Evolutionary conservation across 2,329 filamentous ascomycete species (phyloP).

Genomic region (Aspergillus flavus): DNA sequence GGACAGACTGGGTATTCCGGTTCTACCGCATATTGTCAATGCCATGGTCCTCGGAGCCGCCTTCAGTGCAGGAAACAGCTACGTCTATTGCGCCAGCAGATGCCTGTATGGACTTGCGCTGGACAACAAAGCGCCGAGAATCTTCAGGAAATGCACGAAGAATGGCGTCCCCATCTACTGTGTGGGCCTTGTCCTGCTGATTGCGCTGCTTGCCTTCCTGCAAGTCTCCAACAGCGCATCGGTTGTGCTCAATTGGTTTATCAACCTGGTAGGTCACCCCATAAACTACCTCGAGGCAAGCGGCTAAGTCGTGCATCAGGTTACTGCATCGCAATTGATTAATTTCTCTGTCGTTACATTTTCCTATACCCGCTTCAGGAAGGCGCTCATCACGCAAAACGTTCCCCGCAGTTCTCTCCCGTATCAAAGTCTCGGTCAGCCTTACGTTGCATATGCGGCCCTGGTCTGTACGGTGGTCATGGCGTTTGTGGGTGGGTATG

Average conservation of each 20-base stretch:
- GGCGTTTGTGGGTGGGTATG: slow-evolving; percentile 74
- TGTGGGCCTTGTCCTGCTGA: slow-evolving; percentile 65
- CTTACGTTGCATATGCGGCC: slow-evolving; percentile 70
- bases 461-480: slow-evolving; percentile 67
- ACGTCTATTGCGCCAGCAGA: slow-evolving; percentile 68
- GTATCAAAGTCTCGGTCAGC: slow-evolving; percentile 70
- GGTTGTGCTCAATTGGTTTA: slow-evolving; percentile 72
- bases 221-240: slow-evolving; percentile 68
- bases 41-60: slow-evolving; percentile 70
- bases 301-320: slow-evolving; percentile 28
- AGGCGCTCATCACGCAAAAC: slow-evolving; percentile 69
- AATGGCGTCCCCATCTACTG: slow-evolving; percentile 74
- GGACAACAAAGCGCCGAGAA: slow-evolving; percentile 70
- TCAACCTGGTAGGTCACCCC: slow-evolving; percentile 55
- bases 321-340: slow-evolving; percentile 75
- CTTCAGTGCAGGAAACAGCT: slow-evolving; percentile 70
- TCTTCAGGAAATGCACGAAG: slow-evolving; percentile 64
- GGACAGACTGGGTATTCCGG: slow-evolving; percentile 63
- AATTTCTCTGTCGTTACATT: slow-evolving; percentile 71
- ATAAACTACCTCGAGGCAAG: neutral
- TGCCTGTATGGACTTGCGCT: slow-evolving; percentile 70
- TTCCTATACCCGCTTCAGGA: slow-evolving; percentile 72
- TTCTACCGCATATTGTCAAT: slow-evolving; percentile 73
- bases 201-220: slow-evolving; percentile 73
- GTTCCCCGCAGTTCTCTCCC: slow-evolving; percentile 68